These are phyloP conservation scores for Fusarium sp. DNA, from an alignment of 2,329 filamentous ascomycete species.

Conservation along the genomic window DNA sequence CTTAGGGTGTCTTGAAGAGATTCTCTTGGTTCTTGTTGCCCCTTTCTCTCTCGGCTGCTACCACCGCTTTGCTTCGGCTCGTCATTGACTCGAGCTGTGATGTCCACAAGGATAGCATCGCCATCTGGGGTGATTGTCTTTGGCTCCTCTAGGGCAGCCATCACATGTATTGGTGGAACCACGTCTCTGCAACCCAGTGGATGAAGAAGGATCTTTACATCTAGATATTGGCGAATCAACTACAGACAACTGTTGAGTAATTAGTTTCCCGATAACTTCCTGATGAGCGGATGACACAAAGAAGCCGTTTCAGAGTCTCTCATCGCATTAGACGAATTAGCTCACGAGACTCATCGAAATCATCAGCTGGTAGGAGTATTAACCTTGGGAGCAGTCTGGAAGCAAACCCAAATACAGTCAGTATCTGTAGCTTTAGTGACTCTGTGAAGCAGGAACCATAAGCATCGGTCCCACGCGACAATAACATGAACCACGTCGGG, in stretches of 20 bases:
- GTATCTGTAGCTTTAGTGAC: background rate
- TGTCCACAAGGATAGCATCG: background rate
- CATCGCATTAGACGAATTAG: background rate
- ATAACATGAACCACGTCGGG: background rate
- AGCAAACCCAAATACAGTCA: background rate
- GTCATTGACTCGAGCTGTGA: no score
- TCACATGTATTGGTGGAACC: background rate
- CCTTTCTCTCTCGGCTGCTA: background rate
- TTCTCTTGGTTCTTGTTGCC: background rate
- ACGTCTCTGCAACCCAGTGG: background rate
- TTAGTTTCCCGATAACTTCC: background rate
- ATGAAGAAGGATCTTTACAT: background rate
- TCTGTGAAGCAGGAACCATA: background rate
- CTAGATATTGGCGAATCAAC: background rate
- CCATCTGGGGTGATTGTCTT: background rate
- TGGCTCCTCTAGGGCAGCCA: background rate
- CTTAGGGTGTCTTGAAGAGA: slow-evolving; percentile 9
- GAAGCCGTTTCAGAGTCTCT: background rate
- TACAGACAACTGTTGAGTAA: background rate
- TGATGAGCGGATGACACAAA: background rate
- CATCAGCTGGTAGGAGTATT: background rate
- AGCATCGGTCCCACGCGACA: background rate
- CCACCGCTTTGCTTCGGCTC: background rate
- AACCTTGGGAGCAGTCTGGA: background rate
- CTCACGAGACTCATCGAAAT: background rate